Base-by-base conservation (phyloP, 371 early-diverging fungal genomes). In the Chytridiales sp. region DNA sequence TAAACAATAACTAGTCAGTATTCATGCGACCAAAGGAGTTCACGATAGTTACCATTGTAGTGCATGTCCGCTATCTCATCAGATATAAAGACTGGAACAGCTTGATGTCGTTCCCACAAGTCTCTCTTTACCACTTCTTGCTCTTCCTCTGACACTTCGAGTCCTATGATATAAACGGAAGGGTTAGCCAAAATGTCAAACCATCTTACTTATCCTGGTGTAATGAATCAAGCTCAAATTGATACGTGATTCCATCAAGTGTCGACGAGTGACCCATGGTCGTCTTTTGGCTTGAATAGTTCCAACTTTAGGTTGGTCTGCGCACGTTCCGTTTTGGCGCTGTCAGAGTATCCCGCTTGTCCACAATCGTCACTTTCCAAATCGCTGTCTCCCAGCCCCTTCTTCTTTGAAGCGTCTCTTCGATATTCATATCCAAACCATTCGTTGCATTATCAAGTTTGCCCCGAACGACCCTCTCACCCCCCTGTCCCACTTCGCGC, bases 11-110 rank as follows among this genome's bases (percentile, higher is more conserved):
- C 4, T 50, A 19, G n/a, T 34, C 17, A 26, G 31, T 38, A 21
- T 21, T 34, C 27, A 51, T 51, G 31, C 21, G 13, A 34, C 13
- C 13, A 0, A 51, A 31, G 15, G 51, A 11, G 15, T 38, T 32
- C 38, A 52, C 32, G 24, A 15, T 26, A 19, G 19, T 40, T 17
- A 47, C 99, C 99, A 67, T 99, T 98, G 83, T 99, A 99, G 79
- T 94, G 95, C 71, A 85, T 75, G 72, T 98, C 95, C 43, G 99
- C 98, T 19, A 96, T 73, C n/a, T 94, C 92, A 55, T 97, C 88
- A 60, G 88, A 85, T 41, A 99, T 82, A 77, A 97, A 99, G 27
- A 99, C 97, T 0, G 99, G 99, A 62, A 91, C 80, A 41, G 94
- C 94, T 1, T 92, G 89, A 67, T 93, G 89, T 64, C 93, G 85